These are phyloP conservation scores for Leishmania lainsoni DNA, from an alignment of 208 protist genomes.

Conservation along the genomic window DNA sequence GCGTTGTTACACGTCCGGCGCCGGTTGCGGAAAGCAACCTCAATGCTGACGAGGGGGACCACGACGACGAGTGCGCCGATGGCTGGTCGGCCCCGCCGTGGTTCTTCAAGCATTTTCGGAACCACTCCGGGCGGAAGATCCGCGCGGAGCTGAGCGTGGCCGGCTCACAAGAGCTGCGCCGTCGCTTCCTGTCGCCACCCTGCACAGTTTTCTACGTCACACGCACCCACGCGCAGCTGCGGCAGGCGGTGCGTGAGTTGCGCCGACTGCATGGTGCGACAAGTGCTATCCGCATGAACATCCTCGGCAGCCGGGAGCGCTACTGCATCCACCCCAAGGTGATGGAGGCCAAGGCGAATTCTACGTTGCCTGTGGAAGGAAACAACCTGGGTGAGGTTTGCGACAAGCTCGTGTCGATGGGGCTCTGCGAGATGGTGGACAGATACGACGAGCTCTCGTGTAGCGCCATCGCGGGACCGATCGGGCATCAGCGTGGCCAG, in stretches of 20 bases:
- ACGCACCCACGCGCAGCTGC: constrained; percentile 97
- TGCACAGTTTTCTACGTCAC: constrained; percentile 94
- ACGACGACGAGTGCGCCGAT: constrained; percentile 15
- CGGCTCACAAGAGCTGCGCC: constrained; percentile 56
- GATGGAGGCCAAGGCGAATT: constrained; percentile 43
- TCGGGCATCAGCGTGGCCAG: constrained; percentile 32
- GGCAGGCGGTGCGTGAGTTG: constrained; percentile 95
- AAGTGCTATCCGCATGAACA: constrained; percentile 76
- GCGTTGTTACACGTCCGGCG: neutral
- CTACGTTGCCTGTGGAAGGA: constrained; percentile 59
- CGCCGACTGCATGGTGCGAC: constrained; percentile 59
- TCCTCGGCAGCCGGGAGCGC: constrained; percentile 94
- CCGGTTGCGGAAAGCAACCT: neutral
- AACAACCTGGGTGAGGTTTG: constrained; percentile 88
- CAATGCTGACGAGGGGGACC: neutral
- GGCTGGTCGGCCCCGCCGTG: constrained; percentile 35
- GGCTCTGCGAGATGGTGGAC: constrained; percentile 66
- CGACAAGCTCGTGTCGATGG: constrained; percentile 78
- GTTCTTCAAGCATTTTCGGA: constrained; percentile 70
- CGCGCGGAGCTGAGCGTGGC: constrained; percentile 56
- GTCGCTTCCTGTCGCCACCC: constrained; percentile 49
- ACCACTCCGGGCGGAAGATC: constrained; percentile 28
- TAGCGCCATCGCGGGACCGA: constrained; percentile 44
- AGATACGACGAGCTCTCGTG: constrained; percentile 58
- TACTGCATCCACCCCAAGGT: constrained; percentile 93